Conservation (phyloP, 2,329 filamentous ascomycete species). For the Neoascochyta sp. region DNA sequence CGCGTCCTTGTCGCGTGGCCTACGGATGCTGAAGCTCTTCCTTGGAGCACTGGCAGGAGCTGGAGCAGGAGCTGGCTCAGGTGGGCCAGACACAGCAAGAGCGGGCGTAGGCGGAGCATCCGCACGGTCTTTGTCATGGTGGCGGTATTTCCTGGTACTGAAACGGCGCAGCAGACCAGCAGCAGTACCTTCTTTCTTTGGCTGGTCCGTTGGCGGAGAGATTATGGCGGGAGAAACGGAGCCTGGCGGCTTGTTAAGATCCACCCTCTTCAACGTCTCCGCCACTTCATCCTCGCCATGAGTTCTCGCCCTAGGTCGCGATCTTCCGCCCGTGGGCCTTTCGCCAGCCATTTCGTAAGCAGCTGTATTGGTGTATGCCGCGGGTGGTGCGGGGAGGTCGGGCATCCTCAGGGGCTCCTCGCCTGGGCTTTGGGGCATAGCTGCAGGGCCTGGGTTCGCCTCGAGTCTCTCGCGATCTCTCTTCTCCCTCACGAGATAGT, state of each 20-base stretch:
- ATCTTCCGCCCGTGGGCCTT: slow-evolving; percentile 76
- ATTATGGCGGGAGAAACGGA: slow-evolving; percentile 49
- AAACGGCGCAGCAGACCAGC: slow-evolving; percentile 81
- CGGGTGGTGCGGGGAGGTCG: slow-evolving; percentile 75
- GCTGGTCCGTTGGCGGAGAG: slow-evolving; percentile 53
- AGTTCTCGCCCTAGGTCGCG: slow-evolving; percentile 80
- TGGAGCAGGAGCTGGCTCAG: slow-evolving; percentile 47
- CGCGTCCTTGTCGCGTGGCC: slow-evolving; percentile 53
- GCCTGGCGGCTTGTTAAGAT: slow-evolving; percentile 50
- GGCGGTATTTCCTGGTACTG: slow-evolving; percentile 77
- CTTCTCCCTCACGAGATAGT: slow-evolving; percentile 95
- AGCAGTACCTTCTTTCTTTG: slow-evolving; percentile 82
- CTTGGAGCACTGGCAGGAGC: slow-evolving; percentile 56
- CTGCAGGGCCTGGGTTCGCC: slow-evolving; percentile 56
- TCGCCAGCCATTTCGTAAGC: slow-evolving; percentile 87
- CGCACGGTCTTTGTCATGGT: slow-evolving; percentile 50
- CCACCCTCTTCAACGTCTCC: slow-evolving; percentile 66
- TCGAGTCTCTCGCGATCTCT: slow-evolving; percentile 69
- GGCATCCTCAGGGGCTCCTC: slow-evolving; percentile 61
- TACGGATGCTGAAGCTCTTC: slow-evolving; percentile 84
- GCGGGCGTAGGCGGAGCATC: slow-evolving; percentile 63
- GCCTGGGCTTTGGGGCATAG: slow-evolving; percentile 54
- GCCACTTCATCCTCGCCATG: slow-evolving; percentile 90
- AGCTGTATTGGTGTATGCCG: slow-evolving; percentile 81
- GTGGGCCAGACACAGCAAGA: slow-evolving; percentile 74